phyloP scores from a whole-genome alignment of 78 protist genomes.

The Bigelowiella natans region DNA sequence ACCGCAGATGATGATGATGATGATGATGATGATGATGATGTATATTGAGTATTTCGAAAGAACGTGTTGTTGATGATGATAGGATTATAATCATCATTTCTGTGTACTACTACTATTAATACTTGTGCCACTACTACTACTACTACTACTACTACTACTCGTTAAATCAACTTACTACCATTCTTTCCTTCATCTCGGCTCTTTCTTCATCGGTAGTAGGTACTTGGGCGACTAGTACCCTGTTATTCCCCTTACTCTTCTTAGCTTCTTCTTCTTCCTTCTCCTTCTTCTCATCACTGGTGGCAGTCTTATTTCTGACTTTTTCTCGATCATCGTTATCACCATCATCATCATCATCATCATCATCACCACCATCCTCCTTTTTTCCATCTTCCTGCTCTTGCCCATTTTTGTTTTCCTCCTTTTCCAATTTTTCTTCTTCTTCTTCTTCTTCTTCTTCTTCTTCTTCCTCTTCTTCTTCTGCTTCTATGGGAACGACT shows the following conservation, averaged over 20 bases:
- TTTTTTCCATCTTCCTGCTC: too few species aligned
- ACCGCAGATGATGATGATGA: too few species aligned
- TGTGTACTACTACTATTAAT: too few species aligned
- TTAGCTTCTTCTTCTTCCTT: not conserved
- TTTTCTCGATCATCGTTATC: too few species aligned
- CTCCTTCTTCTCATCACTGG: not conserved
- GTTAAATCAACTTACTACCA: too few species aligned
- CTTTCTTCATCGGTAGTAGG: not conserved
- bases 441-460: not conserved
- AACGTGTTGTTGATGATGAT: too few species aligned
- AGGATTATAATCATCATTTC: too few species aligned
- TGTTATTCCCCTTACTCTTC: not conserved
- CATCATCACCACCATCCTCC: too few species aligned
- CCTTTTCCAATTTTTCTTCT: not conserved
- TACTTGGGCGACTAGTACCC: not conserved
- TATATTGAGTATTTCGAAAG: too few species aligned
- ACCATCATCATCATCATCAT: too few species aligned
- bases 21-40: too few species aligned
- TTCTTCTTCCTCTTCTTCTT: not conserved
- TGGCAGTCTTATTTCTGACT: too few species aligned
- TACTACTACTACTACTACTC: not conserved
- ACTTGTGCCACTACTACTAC: not conserved
- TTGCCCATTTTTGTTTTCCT: not conserved
- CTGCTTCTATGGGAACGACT: not conserved
- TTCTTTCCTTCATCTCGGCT: not conserved